Evolutionary conservation across 768 basidiomycete genomes (phyloP), one percentile per base, ranked within the genome.

Genomic region (Hygrocybe punicea): DNA sequence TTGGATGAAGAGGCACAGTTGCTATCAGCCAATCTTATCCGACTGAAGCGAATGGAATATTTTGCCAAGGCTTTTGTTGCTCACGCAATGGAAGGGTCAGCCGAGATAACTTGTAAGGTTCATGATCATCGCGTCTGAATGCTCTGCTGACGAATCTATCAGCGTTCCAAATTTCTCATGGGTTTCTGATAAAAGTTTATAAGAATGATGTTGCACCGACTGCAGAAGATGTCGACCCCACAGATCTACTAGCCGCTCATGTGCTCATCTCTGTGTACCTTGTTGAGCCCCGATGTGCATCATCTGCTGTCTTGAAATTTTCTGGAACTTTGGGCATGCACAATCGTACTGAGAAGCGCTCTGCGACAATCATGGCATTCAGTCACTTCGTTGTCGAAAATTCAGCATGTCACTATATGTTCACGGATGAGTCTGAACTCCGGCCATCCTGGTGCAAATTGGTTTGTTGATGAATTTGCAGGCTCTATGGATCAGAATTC

Each of bases 321-420:
- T 36, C 17, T 19, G 36, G 51, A 53, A 53, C 36, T 4, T 21
- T 53, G 13, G 51, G 36, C 16, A 21, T 19, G n/a, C 21, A 42
- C 13, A 53, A 53, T 34, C 9, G 23, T 35, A 53, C 34, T 8
- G 21, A 53, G 17, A 53, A 53, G 51, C 29, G 17, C 25, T 35
- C 51, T 14, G 51, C 51, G 17, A 52, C 51, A 29, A 33, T 52
- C 10, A 34, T 24, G 34, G 51, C 51, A 13, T 52, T 52, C n/a
- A 29, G 17, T 36, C 51, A 52, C 34, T 52, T n/a, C n/a, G n/a
- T n/a, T n/a, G n/a, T n/a, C n/a, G n/a, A n/a, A n/a, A n/a, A n/a
- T n/a, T n/a, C n/a, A n/a, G n/a, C n/a, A n/a, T n/a, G n/a, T n/a
- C n/a, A n/a, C n/a, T n/a, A n/a, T n/a, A n/a, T n/a, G n/a, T n/a